Evolutionary conservation across 352 stramenopile species (phyloP).

Genomic region (Phytopythium mirpurense): DNA sequence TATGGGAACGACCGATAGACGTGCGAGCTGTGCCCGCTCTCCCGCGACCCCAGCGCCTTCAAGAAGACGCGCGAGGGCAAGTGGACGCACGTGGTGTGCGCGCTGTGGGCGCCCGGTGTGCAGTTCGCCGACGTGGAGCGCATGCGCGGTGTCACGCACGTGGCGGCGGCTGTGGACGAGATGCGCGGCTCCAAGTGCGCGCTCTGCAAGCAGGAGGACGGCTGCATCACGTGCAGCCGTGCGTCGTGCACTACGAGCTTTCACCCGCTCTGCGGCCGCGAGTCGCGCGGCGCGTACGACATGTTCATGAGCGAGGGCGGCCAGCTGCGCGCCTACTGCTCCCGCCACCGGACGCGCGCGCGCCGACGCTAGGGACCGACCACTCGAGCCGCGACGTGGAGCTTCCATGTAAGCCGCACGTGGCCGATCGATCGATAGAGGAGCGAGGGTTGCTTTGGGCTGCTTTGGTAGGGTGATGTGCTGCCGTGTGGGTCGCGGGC

Average conservation of each 20-base stretch:
- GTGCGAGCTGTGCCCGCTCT: slow-evolving; percentile 75
- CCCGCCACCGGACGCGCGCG: slow-evolving; percentile 55
- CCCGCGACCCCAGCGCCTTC: slow-evolving; percentile 62
- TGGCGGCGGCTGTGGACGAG: slow-evolving; percentile 56
- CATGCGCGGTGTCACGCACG: slow-evolving; percentile 79
- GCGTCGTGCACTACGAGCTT: slow-evolving; percentile 63
- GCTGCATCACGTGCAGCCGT: slow-evolving; percentile 85
- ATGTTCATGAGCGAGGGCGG: slow-evolving; percentile 90
- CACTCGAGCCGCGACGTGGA: slow-evolving; percentile 11
- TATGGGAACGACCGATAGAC: slow-evolving; percentile 33
- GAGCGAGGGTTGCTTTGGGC: slow-evolving; percentile 1
- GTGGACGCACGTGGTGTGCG: slow-evolving; percentile 85
- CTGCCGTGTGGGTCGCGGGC: no score
- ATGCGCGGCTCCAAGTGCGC: slow-evolving; percentile 55
- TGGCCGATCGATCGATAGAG: no score
- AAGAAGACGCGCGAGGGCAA: slow-evolving; percentile 78
- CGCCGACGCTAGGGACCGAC: slow-evolving; percentile 14
- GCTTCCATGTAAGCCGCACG: no score
- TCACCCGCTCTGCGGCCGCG: slow-evolving; percentile 79
- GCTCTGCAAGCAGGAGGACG: slow-evolving; percentile 59
- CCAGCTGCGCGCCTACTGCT: slow-evolving; percentile 76
- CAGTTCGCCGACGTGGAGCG: slow-evolving; percentile 82
- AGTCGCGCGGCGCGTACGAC: slow-evolving; percentile 74
- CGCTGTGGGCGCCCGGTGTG: slow-evolving; percentile 80
- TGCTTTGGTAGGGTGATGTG: no score